Base-by-base conservation (phyloP, 2,329 filamentous ascomycete species). In the Chaetomiaceae sp. region DNA sequence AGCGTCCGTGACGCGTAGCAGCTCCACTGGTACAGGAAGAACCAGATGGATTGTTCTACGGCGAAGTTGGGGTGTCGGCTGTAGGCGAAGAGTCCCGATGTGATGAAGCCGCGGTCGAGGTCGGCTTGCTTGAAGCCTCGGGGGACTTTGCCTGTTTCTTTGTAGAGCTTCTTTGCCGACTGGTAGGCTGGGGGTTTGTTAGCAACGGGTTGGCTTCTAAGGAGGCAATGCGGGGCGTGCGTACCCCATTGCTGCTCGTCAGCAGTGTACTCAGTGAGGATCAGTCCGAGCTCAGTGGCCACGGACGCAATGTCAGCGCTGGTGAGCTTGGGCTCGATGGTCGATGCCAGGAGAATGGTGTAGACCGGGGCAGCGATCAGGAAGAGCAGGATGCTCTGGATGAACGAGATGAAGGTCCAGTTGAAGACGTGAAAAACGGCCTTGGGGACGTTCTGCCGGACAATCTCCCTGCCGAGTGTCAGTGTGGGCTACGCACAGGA, bases 21-120 rank as follows among this genome's bases (percentile, higher is more conserved):
- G 61, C 81, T 83, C 94, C 92, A 99, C 65, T 89, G 82, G 70
- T 97, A 97, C 48, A 97, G 71, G 8, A 84, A 74, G 50, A 95
- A 78, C 94, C 94, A 99, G 63, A 97, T 84, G 27, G 84, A 77
- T 72, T 97, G 94, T 72, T 99, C 94, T 5, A 89, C 89, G 5
- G 88, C 83, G 66, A 97, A 99, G 70, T 99, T 99, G 44, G 94
- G 94, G 69, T 99, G 95, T 42, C 94, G 82, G 62, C 87, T 92
- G 75, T 85, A 91, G 0, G 84, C 86, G 86, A 89, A 99, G 7
- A 99, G 76, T 0, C 94, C 94, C 4, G 79, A 83, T 8, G 89
- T 87, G 59, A 88, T 79, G 72, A 99, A 99, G 38, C 94, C 94
- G 34, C 92, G 87, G 59, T 96, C 89, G 23, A 99, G 81, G 50